These are phyloP conservation scores for Pyracantha coccinea DNA, from an alignment of 331 rosid genomes.

Conservation along the genomic window DNA sequence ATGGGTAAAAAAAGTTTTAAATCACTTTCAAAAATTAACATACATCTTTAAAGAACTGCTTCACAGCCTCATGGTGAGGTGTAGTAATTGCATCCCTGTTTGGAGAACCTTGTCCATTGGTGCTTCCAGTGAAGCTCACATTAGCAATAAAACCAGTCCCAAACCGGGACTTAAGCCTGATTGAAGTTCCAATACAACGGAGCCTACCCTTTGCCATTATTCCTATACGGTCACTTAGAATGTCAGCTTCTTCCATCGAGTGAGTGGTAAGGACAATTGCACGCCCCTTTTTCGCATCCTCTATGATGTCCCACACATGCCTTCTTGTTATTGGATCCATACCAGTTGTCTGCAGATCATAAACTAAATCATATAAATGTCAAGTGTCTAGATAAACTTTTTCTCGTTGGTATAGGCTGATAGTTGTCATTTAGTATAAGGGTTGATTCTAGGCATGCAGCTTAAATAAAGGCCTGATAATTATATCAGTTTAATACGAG, in stretches of 20 bases:
- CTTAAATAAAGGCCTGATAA: background rate
- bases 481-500: background rate
- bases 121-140: constrained; percentile 51
- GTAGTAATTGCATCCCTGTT: constrained; percentile 31
- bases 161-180: constrained; percentile 76
- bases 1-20: background rate
- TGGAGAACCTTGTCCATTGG: constrained; percentile 30
- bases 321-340: constrained; percentile 98
- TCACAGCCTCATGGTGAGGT: constrained; percentile 49
- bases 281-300: constrained; percentile 77
- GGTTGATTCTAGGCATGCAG: background rate
- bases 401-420: background rate
- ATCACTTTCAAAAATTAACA: constrained; percentile 17
- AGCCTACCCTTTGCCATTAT: constrained; percentile 97
- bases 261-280: constrained; percentile 88
- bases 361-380: constrained; percentile 8
- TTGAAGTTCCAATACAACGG: constrained; percentile 83
- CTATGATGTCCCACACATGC: constrained; percentile 93
- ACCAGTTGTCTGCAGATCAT: constrained; percentile 65
- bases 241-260: constrained; percentile 99
- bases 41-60: constrained; percentile 70
- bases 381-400: constrained; percentile 4
- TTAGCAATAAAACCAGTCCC: constrained; percentile 82
- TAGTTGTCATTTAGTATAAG: background rate
- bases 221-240: constrained; percentile 84